These are phyloP conservation scores for Paulownia fortunei DNA, from an alignment of 257 asterid genomes.

Conservation along the genomic window DNA sequence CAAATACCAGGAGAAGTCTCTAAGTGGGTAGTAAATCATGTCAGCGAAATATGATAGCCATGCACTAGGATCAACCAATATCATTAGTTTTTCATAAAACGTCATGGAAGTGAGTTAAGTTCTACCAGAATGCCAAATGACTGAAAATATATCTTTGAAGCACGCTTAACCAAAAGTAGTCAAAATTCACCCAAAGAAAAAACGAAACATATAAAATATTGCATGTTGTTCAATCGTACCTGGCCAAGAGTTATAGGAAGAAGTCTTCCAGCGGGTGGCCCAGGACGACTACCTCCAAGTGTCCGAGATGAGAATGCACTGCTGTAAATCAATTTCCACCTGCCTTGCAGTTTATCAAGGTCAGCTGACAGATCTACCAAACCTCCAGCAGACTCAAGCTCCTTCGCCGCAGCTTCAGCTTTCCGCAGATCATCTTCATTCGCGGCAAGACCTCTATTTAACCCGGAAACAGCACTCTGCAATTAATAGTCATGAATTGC, in stretches of 20 bases:
- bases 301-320: constrained; percentile 91
- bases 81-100: too few species aligned
- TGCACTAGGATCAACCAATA: background rate
- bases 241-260: constrained; percentile 94
- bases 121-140: too few species aligned
- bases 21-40: background rate
- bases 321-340: constrained; percentile 90
- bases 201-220: too few species aligned
- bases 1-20: background rate
- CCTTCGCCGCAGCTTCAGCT: constrained; percentile 82
- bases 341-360: constrained; percentile 84
- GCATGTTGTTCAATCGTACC: constrained; percentile 41
- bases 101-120: too few species aligned
- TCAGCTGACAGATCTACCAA: constrained; percentile 61
- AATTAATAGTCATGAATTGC: constrained; percentile 19
- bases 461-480: constrained; percentile 89
- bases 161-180: background rate
- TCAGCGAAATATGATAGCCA: background rate
- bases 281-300: constrained; percentile 99
- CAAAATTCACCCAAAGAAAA: too few species aligned
- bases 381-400: constrained; percentile 76
- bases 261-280: constrained; percentile 94
- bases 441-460: constrained; percentile 96
- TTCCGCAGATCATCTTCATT: constrained; percentile 73
- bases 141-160: too few species aligned